Evolutionary conservation across 2,329 filamentous ascomycete genomes (phyloP).

Genomic region (Fusarium coicis): DNA sequence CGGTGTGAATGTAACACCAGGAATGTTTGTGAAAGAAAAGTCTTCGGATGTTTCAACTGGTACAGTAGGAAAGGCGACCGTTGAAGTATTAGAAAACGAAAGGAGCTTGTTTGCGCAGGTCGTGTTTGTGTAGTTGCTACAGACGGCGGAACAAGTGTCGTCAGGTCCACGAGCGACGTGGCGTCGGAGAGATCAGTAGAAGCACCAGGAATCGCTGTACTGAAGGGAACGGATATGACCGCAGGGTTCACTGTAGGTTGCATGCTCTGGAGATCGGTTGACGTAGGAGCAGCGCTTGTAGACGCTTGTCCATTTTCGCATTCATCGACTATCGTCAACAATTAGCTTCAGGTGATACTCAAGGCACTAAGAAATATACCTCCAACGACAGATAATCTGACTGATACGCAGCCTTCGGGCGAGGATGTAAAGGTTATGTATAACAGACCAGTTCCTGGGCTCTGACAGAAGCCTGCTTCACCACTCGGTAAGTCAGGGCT

Average conservation of each 20-base stretch:
- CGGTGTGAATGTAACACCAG: not conserved
- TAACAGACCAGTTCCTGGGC: not conserved
- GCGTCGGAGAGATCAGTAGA: fast-evolving
- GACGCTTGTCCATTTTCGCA: not conserved
- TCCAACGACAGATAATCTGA: not conserved
- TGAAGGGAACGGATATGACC: fast-evolving
- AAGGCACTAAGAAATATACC: fast-evolving
- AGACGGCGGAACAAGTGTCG: not conserved
- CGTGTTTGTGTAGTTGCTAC: not conserved
- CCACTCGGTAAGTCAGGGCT: not conserved
- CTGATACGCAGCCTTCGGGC: not conserved
- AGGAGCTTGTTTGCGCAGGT: not conserved
- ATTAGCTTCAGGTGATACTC: not conserved
- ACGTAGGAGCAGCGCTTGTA: not conserved
- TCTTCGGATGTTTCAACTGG: not conserved
- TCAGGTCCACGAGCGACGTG: not conserved
- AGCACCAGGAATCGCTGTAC: fast-evolving
- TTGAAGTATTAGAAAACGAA: not conserved
- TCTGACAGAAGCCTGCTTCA: not conserved
- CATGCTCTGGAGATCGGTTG: too few relatives aligned
- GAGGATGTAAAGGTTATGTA: not conserved
- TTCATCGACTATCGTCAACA: not conserved
- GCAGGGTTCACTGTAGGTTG: not conserved
- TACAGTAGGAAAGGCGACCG: not conserved
- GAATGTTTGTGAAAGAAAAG: not conserved